A percentile compares a stretch with the other conserved stretches of the same genome.
Conservation (phyloP, 2,329 filamentous ascomycete genomes). For the Xylaria digitata region DNA sequence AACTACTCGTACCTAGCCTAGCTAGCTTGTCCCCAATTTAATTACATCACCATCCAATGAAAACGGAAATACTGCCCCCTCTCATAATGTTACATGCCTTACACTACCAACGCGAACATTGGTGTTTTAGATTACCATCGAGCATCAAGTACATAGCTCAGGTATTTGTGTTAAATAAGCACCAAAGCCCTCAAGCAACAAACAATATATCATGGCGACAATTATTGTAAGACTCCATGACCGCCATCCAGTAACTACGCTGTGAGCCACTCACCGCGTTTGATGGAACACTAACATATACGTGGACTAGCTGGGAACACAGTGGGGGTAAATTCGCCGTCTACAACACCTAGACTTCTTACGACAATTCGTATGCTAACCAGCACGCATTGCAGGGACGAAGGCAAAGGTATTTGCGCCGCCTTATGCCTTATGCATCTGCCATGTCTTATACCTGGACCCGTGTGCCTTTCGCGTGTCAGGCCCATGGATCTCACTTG, state of each 20-base stretch:
- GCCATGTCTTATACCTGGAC: too few relatives aligned
- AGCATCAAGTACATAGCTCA: too few relatives aligned
- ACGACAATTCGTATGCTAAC: neutral
- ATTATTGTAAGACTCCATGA: neutral
- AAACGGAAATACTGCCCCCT: too few relatives aligned
- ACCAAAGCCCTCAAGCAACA: neutral
- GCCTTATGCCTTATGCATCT: neutral
- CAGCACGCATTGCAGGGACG: slow-evolving; percentile 13
- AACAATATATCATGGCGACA: neutral
- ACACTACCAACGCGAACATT: too few relatives aligned
- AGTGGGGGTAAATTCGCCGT: slow-evolving; percentile 20
- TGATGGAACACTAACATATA: neutral
- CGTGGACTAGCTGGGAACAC: slow-evolving; percentile 17
- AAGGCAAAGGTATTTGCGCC: slow-evolving; percentile 20
- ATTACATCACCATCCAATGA: neutral
- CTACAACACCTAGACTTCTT: neutral
- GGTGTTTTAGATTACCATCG: too few relatives aligned
- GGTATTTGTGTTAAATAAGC: neutral
- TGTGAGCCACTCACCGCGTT: neutral
- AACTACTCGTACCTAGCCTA: too few relatives aligned
- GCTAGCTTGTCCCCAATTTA: neutral
- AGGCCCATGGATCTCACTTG: too few relatives aligned
- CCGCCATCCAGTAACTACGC: too few relatives aligned
- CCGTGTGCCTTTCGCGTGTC: too few relatives aligned
- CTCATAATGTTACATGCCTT: too few relatives aligned